These are phyloP conservation scores for Stephania yunnanensis DNA, from an alignment of 164 flowering plant species.

Conservation along the genomic window DNA sequence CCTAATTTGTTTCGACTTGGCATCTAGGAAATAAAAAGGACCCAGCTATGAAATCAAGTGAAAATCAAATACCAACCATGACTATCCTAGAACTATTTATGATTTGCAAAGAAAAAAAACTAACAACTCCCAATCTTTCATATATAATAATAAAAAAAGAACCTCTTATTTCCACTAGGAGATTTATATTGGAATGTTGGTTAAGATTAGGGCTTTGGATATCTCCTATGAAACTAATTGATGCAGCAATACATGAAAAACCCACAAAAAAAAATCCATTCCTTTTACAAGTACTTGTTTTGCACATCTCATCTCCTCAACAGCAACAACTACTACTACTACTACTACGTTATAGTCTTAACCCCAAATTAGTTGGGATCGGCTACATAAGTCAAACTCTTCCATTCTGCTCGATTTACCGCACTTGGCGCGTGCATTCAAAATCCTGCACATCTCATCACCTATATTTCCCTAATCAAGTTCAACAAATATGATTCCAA, in stretches of 20 bases:
- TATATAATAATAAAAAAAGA: neutral
- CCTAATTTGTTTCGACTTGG: conserved; percentile 31
- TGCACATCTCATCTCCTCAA: too few species aligned
- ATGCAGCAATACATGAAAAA: neutral
- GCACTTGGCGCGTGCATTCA: too few species aligned
- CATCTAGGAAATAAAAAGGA: conserved; percentile 24
- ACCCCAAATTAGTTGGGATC: too few species aligned
- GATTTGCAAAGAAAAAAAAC: neutral
- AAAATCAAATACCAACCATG: neutral
- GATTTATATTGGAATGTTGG: neutral
- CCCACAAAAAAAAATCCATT: too few species aligned
- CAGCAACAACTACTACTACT: too few species aligned
- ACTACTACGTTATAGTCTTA: too few species aligned
- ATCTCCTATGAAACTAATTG: neutral
- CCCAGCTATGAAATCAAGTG: neutral
- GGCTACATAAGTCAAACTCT: too few species aligned
- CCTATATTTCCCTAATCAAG: neutral
- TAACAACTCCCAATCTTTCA: too few species aligned
- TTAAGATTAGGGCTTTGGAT: neutral
- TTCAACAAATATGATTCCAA: neutral
- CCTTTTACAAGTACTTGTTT: neutral
- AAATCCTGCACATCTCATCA: too few species aligned
- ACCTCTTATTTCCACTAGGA: neutral
- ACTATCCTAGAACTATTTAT: neutral
- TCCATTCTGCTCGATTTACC: too few species aligned